phyloP scores from a whole-genome alignment of 768 basidiomycete genomes.

The Stropharia rugosoannulata region DNA sequence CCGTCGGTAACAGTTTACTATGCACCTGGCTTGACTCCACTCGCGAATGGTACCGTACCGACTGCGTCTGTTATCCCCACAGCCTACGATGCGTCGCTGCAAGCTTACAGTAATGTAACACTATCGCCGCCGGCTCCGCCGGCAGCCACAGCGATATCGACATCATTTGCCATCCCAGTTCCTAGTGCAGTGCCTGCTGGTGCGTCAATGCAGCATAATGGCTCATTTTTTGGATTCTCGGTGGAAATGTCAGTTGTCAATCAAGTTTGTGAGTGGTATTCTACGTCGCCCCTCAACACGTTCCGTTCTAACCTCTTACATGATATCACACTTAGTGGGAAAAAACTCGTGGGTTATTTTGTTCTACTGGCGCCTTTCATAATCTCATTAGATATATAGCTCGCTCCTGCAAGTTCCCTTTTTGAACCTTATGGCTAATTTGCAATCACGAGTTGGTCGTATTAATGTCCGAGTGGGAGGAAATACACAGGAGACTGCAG shows the following conservation, averaged over 20 bases:
- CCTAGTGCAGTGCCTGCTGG: slow-evolving; percentile 23
- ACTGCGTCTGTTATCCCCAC: not conserved
- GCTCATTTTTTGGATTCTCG: slow-evolving; percentile 53
- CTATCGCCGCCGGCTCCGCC: slow-evolving; percentile 58
- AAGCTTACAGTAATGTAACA: slow-evolving; percentile 28
- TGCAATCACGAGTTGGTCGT: slow-evolving; percentile 53
- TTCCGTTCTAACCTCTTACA: no score
- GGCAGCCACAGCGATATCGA: slow-evolving; percentile 40
- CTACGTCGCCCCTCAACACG: no score
- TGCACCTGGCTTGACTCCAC: not conserved
- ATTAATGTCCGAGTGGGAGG: slow-evolving; percentile 22
- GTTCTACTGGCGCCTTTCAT: not conserved
- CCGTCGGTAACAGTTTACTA: not conserved
- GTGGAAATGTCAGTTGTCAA: slow-evolving; percentile 65
- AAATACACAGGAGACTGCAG: slow-evolving; percentile 75
- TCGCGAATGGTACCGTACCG: not conserved
- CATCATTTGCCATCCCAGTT: slow-evolving; percentile 39
- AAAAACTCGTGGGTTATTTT: slow-evolving; percentile 38
- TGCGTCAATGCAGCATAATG: slow-evolving; percentile 37
- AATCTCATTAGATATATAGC: slow-evolving; percentile 24
- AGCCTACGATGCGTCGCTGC: not conserved
- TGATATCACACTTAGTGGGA: slow-evolving; percentile 33
- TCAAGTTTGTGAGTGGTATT: slow-evolving; percentile 46
- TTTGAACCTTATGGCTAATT: slow-evolving; percentile 75
- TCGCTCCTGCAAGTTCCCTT: slow-evolving; percentile 57